Conservation (phyloP, 2,329 filamentous ascomycete genomes). For the Exophiala mesophila region DNA sequence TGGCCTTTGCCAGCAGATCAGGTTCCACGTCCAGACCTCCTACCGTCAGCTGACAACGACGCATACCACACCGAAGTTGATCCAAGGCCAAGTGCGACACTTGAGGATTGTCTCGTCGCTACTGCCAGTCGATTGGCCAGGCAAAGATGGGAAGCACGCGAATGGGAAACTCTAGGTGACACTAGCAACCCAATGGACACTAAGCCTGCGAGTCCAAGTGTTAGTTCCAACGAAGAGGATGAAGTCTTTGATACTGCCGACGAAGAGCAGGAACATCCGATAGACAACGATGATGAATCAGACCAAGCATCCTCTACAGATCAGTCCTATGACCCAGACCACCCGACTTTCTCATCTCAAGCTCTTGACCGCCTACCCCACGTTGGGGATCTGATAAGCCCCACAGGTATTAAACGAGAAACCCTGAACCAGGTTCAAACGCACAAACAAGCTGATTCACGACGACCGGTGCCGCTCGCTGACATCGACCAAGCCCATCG, state of each 20-base stretch:
- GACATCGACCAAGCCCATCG: slow-evolving; percentile 65
- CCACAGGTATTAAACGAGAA: too few relatives aligned
- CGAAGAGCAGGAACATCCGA: neutral
- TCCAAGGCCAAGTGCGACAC: slow-evolving; percentile 48
- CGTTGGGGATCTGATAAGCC: too few relatives aligned
- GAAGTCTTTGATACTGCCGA: too few relatives aligned
- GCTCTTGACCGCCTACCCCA: neutral
- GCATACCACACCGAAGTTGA: slow-evolving; percentile 5
- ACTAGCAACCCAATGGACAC: neutral
- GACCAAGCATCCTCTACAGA: neutral
- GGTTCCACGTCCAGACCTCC: slow-evolving; percentile 57
- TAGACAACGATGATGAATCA: neutral
- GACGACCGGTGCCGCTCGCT: slow-evolving; percentile 54
- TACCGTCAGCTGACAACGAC: slow-evolving; percentile 27
- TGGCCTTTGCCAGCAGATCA: slow-evolving; percentile 68
- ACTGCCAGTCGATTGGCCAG: slow-evolving; percentile 63
- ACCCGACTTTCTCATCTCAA: neutral
- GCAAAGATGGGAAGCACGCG: slow-evolving; percentile 44
- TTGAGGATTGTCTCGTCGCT: slow-evolving; percentile 68
- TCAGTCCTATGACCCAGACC: neutral
- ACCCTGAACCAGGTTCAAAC: too few relatives aligned
- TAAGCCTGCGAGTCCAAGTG: too few relatives aligned
- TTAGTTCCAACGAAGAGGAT: too few relatives aligned
- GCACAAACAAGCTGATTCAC: slow-evolving; percentile 4
- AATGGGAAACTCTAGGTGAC: slow-evolving; percentile 11